phyloP scores from a whole-genome alignment of 306 rosid species.

The Phaseolus lunatus region DNA sequence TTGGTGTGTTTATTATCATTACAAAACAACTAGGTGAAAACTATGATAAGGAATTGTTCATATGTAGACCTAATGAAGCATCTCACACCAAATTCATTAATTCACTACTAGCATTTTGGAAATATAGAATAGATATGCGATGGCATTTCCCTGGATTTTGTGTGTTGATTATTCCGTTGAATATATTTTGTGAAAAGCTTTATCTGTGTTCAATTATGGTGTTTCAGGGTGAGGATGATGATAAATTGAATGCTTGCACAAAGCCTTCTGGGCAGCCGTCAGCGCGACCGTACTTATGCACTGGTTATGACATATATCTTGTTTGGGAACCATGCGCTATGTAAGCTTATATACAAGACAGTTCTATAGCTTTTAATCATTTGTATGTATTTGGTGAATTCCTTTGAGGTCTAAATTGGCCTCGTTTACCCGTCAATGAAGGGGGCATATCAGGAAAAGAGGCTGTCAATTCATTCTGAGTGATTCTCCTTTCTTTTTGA shows the following conservation, averaged over 20 bases:
- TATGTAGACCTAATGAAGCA: constrained; percentile 34
- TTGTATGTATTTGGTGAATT: not conserved
- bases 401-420: constrained; percentile 23
- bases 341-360: constrained; percentile 58
- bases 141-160: constrained; percentile 25
- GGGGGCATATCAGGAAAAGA: constrained; percentile 18
- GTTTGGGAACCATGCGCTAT: constrained; percentile 96
- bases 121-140: constrained; percentile 31
- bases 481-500: constrained; percentile 39
- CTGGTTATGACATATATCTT: constrained; percentile 92
- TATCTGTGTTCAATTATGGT: constrained; percentile 16
- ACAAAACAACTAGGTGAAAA: not conserved
- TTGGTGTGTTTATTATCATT: not conserved
- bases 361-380: constrained; percentile 36
- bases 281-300: constrained; percentile 83
- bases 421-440: constrained; percentile 1
- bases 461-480: constrained; percentile 24
- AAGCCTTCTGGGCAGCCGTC: constrained; percentile 45
- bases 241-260: constrained; percentile 44
- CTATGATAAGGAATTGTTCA: not conserved
- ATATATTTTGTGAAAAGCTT: constrained; percentile 23
- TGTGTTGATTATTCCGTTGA: not conserved
- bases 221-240: constrained; percentile 66
- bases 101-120: constrained; percentile 21
- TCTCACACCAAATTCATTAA: constrained; percentile 29